Evolutionary conservation across 2,329 filamentous ascomycete species (phyloP).

Genomic region (Penicillium frequentans): DNA sequence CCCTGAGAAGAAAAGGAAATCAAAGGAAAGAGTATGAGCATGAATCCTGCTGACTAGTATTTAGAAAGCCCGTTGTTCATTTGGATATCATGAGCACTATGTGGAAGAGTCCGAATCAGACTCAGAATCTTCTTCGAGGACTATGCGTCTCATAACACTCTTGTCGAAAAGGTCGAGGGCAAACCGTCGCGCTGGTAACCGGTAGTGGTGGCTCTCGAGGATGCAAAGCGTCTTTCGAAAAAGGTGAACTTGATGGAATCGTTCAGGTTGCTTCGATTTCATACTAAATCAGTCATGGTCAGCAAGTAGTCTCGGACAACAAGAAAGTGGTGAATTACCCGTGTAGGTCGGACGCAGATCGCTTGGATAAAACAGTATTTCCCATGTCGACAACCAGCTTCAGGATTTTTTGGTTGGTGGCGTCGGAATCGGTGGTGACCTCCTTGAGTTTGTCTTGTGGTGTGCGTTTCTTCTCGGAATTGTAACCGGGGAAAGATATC

Average conservation of each 20-base stretch:
- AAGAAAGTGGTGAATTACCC: slow-evolving; percentile 35
- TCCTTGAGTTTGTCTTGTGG: slow-evolving; percentile 53
- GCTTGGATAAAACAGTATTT: slow-evolving; percentile 89
- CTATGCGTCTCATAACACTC: slow-evolving; percentile 77
- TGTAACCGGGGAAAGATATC: slow-evolving; percentile 40
- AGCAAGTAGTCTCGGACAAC: background rate
- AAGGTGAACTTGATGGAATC: slow-evolving; percentile 73
- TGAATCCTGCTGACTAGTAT: background rate
- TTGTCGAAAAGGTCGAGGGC: slow-evolving; percentile 95
- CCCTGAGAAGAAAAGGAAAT: background rate
- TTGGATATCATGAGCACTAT: slow-evolving; percentile 6
- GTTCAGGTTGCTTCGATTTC: slow-evolving; percentile 70
- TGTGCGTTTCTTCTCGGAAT: slow-evolving; percentile 44
- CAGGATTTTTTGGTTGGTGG: slow-evolving; percentile 70
- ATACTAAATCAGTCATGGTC: slow-evolving; percentile 55
- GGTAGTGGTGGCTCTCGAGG: slow-evolving; percentile 85
- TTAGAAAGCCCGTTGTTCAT: background rate
- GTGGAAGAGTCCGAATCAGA: slow-evolving; percentile 32
- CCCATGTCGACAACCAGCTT: slow-evolving; percentile 84
- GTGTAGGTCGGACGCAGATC: slow-evolving; percentile 76
- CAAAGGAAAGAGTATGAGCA: background rate
- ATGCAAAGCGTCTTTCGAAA: slow-evolving; percentile 85
- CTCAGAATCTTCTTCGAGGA: slow-evolving; percentile 68
- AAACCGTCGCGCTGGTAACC: slow-evolving; percentile 81
- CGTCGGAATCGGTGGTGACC: slow-evolving; percentile 62